Conservation (phyloP, 768 basidiomycete species). For the Rhodosporidiobolus odoratus region DNA sequence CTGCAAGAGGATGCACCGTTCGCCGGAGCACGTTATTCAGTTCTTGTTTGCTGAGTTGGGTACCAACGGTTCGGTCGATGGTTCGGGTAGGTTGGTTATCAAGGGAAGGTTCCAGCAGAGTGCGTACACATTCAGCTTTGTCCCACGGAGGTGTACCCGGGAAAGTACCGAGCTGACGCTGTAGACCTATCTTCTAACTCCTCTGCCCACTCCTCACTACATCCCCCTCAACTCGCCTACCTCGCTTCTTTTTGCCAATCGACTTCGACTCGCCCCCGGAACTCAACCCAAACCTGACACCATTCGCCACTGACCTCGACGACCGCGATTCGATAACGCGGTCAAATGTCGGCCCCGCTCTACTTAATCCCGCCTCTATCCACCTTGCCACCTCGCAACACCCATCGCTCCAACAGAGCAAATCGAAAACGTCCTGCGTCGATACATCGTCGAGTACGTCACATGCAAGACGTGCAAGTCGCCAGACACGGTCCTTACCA, state of each 20-base stretch:
- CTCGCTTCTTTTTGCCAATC: neutral
- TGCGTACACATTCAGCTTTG: neutral
- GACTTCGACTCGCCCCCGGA: too few relatives aligned
- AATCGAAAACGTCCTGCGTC: slow-evolving; percentile 60
- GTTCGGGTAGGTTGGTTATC: slow-evolving; percentile 84
- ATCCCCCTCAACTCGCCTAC: neutral
- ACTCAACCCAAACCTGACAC: too few relatives aligned
- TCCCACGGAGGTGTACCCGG: neutral
- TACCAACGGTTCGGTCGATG: slow-evolving; percentile 92
- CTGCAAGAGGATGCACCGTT: slow-evolving; percentile 95
- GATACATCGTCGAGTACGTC: slow-evolving; percentile 77
- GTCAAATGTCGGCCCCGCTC: too few relatives aligned
- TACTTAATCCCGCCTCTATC: neutral
- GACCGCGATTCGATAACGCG: too few relatives aligned
- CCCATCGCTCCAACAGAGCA: slow-evolving; percentile 53
- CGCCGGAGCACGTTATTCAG: slow-evolving; percentile 95
- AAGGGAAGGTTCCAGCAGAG: slow-evolving; percentile 95
- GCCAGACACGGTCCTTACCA: slow-evolving; percentile 88
- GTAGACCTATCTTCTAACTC: neutral
- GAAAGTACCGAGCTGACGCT: neutral
- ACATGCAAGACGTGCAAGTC: slow-evolving; percentile 97
- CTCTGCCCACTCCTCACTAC: neutral
- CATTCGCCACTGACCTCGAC: too few relatives aligned
- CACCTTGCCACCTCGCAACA: neutral
- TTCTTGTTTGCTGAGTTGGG: slow-evolving; percentile 98